A percentile compares a stretch with the other conserved stretches of the same genome.
Conservation (phyloP, 2,329 filamentous ascomycete species). For the Calonectria pteridis region DNA sequence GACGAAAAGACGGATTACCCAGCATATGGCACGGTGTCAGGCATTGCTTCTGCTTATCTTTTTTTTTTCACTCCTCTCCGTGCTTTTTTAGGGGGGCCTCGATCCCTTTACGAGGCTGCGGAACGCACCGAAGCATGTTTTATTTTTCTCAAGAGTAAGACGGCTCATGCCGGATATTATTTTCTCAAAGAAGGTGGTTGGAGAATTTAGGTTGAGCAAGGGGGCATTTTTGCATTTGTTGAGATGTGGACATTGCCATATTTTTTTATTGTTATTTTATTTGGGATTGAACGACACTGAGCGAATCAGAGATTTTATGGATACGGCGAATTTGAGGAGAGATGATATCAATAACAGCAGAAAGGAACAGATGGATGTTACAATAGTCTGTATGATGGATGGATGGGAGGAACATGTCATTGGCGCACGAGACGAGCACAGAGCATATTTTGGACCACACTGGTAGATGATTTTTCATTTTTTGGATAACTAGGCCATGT, state of each 20-base stretch:
- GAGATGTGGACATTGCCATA: constrained; percentile 21
- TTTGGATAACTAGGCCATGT: constrained; percentile 38
- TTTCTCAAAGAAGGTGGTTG: constrained; percentile 20
- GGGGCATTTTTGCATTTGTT: constrained; percentile 37
- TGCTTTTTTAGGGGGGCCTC: not conserved
- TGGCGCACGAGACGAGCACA: constrained; percentile 15
- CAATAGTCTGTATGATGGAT: constrained; percentile 10
- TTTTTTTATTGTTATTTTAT: not conserved
- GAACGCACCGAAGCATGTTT: constrained; percentile 29
- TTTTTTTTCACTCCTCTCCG: not conserved
- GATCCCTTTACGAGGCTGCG: constrained; percentile 10
- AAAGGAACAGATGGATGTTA: constrained; percentile 1
- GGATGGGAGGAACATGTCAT: not conserved
- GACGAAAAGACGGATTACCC: constrained; percentile 30
- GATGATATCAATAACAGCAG: constrained; percentile 18
- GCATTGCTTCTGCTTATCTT: constrained; percentile 33
- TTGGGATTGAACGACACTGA: constrained; percentile 20
- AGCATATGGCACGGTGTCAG: constrained; percentile 33
- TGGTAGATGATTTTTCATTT: constrained; percentile 3
- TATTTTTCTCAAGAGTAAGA: constrained; percentile 22
- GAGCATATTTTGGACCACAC: not conserved
- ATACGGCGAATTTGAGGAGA: constrained; percentile 15
- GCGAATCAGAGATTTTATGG: constrained; percentile 10
- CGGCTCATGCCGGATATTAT: constrained; percentile 35
- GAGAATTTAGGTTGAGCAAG: constrained; percentile 25